Conservation (phyloP, 805 yeast genomes). For the Candida chauliodis region DNA sequence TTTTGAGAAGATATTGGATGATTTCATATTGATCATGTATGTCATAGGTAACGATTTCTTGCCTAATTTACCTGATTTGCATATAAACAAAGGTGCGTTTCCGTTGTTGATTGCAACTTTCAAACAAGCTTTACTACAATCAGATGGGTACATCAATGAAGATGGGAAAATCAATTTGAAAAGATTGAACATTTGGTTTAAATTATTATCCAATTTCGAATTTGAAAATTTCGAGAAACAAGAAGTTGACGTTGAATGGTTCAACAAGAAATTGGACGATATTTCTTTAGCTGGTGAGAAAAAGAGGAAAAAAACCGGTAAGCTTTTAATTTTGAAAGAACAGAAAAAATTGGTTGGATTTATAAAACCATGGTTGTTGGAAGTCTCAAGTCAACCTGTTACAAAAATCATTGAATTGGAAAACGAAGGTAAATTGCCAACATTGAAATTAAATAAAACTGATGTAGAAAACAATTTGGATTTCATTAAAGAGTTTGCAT, state of each 20-base stretch:
- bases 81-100: slow-evolving; percentile 92
- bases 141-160: slow-evolving; percentile 83
- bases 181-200: slow-evolving; percentile 72
- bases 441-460: slow-evolving; percentile 42
- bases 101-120: slow-evolving; percentile 88
- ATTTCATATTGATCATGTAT: slow-evolving; percentile 85
- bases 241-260: slow-evolving; percentile 87
- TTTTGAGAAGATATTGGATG: slow-evolving; percentile 89
- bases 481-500: slow-evolving; percentile 60
- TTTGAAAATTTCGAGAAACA: slow-evolving; percentile 79
- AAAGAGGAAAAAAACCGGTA: slow-evolving; percentile 64
- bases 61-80: slow-evolving; percentile 92
- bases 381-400: slow-evolving; percentile 24
- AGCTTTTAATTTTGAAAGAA: slow-evolving; percentile 59
- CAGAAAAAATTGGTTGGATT: slow-evolving; percentile 71
- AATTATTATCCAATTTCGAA: slow-evolving; percentile 75
- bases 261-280: slow-evolving; percentile 77
- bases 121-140: slow-evolving; percentile 67
- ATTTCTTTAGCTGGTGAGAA: slow-evolving; percentile 70
- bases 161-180: slow-evolving; percentile 75
- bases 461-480: slow-evolving; percentile 49
- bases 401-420: slow-evolving; percentile 35
- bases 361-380: slow-evolving; percentile 49
- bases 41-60: slow-evolving; percentile 98
- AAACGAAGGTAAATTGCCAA: slow-evolving; percentile 20